Percentiles rank a stretch among this genome's conserved stretches.
Evolutionary conservation across 768 basidiomycete species (phyloP).

Genomic region (Tylopilus subfusipes): DNA sequence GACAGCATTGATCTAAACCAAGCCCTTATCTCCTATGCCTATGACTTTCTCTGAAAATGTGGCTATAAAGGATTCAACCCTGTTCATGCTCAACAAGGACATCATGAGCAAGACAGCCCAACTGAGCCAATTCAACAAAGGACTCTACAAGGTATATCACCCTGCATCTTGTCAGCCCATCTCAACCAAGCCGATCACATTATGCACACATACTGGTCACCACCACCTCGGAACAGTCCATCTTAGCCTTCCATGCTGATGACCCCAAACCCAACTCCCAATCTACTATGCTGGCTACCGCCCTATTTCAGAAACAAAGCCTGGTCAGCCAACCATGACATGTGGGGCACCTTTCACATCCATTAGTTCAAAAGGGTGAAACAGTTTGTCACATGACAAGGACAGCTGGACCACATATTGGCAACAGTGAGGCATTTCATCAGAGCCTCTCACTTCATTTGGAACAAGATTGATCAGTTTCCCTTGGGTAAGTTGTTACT

Average conservation of each 20-base stretch:
- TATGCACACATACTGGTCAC: constrained; percentile 50
- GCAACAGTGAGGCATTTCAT: constrained; percentile 89
- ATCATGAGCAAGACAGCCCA: constrained; percentile 98
- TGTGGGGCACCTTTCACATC: constrained; percentile 99
- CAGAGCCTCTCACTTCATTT: too few species aligned
- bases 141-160: constrained; percentile 80
- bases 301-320: constrained; percentile 99
- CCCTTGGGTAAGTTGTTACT: too few species aligned
- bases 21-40: constrained; percentile 89
- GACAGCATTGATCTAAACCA: constrained; percentile 98
- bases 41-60: constrained; percentile 81
- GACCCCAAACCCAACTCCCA: constrained; percentile 94
- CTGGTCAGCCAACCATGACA: constrained; percentile 93
- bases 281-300: constrained; percentile 81
- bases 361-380: constrained; percentile 99
- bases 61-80: constrained; percentile 91
- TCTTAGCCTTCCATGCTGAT: constrained; percentile 92
- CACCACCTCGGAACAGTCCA: constrained; percentile 98
- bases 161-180: background rate
- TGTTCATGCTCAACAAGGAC: constrained; percentile 98
- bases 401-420: constrained; percentile 91
- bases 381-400: constrained; percentile 88
- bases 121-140: constrained; percentile 97
- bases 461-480: too few species aligned
- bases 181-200: background rate